A percentile compares a stretch with the other conserved stretches of the same genome.
Conservation (phyloP, 1,139 yeast species). For the Yamadazyma triangularis region DNA sequence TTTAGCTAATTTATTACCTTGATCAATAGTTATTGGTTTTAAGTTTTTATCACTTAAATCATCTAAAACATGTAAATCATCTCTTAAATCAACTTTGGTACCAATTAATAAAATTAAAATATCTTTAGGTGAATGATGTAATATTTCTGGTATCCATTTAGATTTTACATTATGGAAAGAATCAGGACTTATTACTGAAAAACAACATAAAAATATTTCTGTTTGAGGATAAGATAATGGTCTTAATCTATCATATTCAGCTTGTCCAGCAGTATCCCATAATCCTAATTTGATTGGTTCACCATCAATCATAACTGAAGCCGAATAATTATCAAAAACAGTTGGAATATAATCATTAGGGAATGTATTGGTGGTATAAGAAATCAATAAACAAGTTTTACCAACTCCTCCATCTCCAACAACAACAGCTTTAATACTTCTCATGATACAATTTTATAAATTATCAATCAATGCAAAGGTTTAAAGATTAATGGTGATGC, state of each 20-base stretch:
- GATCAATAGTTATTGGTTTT: conserved; percentile 57
- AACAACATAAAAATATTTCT: conserved; percentile 82
- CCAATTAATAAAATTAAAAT: conserved; percentile 78
- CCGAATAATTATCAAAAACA: conserved; percentile 85
- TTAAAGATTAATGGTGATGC: too few relatives aligned
- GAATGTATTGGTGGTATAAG: conserved; percentile 90
- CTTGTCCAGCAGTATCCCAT: conserved; percentile 99
- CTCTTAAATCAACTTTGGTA: conserved; percentile 81
- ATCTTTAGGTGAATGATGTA: conserved; percentile 77
- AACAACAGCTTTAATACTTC: conserved; percentile 91
- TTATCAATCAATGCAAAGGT: too few relatives aligned
- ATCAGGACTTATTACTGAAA: conserved; percentile 78
- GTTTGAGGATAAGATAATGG: conserved; percentile 93
- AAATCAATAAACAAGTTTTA: conserved; percentile 81
- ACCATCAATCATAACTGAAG: conserved; percentile 79
- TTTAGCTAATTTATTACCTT: conserved; percentile 65
- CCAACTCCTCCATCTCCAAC: conserved; percentile 99
- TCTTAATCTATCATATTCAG: conserved; percentile 86
- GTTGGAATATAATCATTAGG: conserved; percentile 97
- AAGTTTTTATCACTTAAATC: conserved; percentile 60
- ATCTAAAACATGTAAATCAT: conserved; percentile 72
- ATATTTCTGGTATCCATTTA: conserved; percentile 85
- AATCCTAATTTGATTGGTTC: conserved; percentile 78
- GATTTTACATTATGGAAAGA: conserved; percentile 72
- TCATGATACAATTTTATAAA: conserved; percentile 39